phyloP scores from a whole-genome alignment of 208 protist species.

The Angomonas deanei region DNA sequence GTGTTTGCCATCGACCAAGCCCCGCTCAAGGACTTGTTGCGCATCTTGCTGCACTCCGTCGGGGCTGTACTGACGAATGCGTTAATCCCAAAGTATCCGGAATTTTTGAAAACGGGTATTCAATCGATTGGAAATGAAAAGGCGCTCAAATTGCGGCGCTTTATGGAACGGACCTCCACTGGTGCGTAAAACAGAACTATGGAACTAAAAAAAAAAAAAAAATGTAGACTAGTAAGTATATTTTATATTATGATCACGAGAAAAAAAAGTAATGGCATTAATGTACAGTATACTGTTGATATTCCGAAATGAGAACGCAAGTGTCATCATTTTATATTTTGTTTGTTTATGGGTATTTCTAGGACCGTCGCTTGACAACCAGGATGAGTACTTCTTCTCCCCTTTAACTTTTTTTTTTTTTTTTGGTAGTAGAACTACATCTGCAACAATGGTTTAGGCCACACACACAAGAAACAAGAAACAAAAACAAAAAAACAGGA shows the following conservation, averaged over 20 bases:
- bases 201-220: neutral
- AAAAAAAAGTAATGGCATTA: neutral
- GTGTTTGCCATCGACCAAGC: slow-evolving; percentile 3
- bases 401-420: no score
- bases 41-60: slow-evolving; percentile 6
- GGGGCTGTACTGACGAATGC: slow-evolving; percentile 28
- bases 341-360: no score
- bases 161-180: slow-evolving; percentile 58
- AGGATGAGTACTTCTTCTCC: no score
- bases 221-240: neutral
- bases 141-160: slow-evolving; percentile 33
- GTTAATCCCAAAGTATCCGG: slow-evolving; percentile 22
- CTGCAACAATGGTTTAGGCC: neutral
- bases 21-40: slow-evolving; percentile 7
- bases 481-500: slow-evolving; percentile 10
- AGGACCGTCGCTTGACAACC: no score
- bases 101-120: slow-evolving; percentile 43
- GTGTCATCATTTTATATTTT: no score
- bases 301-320: neutral
- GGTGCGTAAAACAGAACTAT: no score
- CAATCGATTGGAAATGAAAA: slow-evolving; percentile 28
- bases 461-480: neutral
- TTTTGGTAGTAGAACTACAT: no score
- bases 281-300: neutral
- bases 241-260: neutral